Conservation (phyloP, 2,329 filamentous ascomycete genomes). For the Myriangium duriaei region DNA sequence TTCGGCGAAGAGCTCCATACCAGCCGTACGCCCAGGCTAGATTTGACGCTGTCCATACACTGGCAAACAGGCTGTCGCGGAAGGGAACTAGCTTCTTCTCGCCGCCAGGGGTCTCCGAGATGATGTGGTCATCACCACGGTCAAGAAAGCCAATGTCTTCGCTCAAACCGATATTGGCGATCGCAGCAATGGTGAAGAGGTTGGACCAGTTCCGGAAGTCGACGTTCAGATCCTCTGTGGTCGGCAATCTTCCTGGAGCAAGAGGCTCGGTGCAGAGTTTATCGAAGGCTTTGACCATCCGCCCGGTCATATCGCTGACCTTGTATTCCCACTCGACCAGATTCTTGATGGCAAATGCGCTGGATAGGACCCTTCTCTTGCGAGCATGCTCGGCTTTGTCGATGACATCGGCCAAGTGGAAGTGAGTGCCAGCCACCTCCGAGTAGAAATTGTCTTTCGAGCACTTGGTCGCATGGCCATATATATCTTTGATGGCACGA, state of each 20-base stretch:
- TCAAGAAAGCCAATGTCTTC: constrained; percentile 22
- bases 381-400: constrained; percentile 27
- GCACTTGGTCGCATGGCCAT: constrained; percentile 25
- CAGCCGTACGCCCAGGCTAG: constrained; percentile 39
- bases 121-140: constrained; percentile 17
- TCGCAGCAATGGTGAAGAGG: constrained; percentile 20
- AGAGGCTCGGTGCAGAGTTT: too few species aligned
- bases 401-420: constrained; percentile 27
- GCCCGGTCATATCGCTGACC: constrained; percentile 28
- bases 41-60: constrained; percentile 28
- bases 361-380: constrained; percentile 28
- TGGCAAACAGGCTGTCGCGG: constrained; percentile 30
- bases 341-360: constrained; percentile 29
- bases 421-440: constrained; percentile 21
- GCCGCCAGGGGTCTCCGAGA: constrained; percentile 22
- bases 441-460: constrained; percentile 25
- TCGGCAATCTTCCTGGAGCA: too few species aligned
- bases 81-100: constrained; percentile 32
- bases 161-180: constrained; percentile 22
- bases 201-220: constrained; percentile 22
- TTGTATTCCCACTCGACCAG: constrained; percentile 30
- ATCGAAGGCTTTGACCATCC: too few species aligned
- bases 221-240: too few species aligned
- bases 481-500: constrained; percentile 29
- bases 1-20: constrained; percentile 35